phyloP scores from a whole-genome alignment of 441 rosid species.

The Omphalea diandra region DNA sequence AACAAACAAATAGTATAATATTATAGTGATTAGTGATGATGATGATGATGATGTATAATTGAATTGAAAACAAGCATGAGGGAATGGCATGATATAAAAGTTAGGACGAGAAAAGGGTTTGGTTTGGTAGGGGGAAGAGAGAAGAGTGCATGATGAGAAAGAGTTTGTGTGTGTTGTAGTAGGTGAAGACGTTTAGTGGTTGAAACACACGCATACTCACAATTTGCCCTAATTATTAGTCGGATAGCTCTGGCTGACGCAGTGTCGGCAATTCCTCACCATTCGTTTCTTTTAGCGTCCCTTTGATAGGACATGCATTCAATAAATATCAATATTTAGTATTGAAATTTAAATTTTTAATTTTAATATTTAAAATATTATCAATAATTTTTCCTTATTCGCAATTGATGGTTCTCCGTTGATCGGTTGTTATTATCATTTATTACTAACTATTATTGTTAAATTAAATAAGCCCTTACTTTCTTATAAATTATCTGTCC shows the following conservation, averaged over 20 bases:
- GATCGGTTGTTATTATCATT: no score
- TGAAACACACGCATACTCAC: neutral
- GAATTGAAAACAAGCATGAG: neutral
- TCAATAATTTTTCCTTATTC: no score
- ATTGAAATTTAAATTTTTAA: neutral
- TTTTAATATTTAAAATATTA: no score
- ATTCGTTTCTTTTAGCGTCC: no score
- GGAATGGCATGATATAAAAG: neutral
- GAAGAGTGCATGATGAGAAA: no score
- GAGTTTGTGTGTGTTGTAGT: conserved; percentile 1
- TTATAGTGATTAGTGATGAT: neutral
- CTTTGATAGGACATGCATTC: no score
- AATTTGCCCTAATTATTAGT: neutral
- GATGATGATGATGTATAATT: neutral
- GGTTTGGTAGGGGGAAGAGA: neutral
- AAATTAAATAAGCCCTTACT: no score
- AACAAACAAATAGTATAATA: no score
- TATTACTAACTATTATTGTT: no score
- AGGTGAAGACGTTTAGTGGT: conserved; percentile 13
- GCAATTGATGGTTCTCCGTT: no score
- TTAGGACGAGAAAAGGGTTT: conserved; percentile 7
- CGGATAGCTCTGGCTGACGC: conserved; percentile 19
- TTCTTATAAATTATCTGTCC: no score
- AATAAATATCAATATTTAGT: no score
- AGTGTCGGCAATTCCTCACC: conserved; percentile 3